Percentiles rank a stretch among this genome's conserved stretches.
Evolutionary conservation across 306 rosid species (phyloP).

Genomic region (Quercus mongolica): DNA sequence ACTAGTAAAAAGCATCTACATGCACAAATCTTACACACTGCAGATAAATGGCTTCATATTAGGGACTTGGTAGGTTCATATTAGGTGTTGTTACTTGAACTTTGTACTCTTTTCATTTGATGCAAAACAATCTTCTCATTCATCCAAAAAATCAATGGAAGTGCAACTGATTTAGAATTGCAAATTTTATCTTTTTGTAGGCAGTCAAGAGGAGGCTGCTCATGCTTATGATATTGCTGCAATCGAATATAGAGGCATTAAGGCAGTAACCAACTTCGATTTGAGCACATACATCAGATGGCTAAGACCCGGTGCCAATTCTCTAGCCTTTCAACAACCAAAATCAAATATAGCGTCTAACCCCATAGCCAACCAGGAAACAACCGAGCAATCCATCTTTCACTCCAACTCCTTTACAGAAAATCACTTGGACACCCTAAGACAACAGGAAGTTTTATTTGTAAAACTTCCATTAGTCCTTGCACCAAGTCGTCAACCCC

Average conservation of each 20-base stretch:
- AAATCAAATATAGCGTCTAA: conserved; percentile 23
- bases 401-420: conserved; percentile 25
- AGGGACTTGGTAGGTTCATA: background rate
- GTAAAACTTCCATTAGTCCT: conserved; percentile 32
- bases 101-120: too few relatives aligned
- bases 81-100: too few relatives aligned
- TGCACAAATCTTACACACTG: background rate
- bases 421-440: conserved; percentile 24
- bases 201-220: conserved; percentile 54
- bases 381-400: conserved; percentile 21
- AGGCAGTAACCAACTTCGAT: conserved; percentile 48
- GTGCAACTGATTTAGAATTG: background rate
- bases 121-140: too few relatives aligned
- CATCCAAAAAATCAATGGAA: too few relatives aligned
- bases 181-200: conserved; percentile 12
- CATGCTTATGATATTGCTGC: conserved; percentile 52
- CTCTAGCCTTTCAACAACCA: conserved; percentile 33
- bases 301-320: conserved; percentile 37
- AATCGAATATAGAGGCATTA: conserved; percentile 43
- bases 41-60: background rate
- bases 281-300: conserved; percentile 47
- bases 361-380: conserved; percentile 13
- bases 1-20: background rate
- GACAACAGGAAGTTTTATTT: conserved; percentile 27
- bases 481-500: conserved; percentile 53